Base-by-base conservation (phyloP, 2,329 filamentous ascomycete species). In the Huntiella savannae region DNA sequence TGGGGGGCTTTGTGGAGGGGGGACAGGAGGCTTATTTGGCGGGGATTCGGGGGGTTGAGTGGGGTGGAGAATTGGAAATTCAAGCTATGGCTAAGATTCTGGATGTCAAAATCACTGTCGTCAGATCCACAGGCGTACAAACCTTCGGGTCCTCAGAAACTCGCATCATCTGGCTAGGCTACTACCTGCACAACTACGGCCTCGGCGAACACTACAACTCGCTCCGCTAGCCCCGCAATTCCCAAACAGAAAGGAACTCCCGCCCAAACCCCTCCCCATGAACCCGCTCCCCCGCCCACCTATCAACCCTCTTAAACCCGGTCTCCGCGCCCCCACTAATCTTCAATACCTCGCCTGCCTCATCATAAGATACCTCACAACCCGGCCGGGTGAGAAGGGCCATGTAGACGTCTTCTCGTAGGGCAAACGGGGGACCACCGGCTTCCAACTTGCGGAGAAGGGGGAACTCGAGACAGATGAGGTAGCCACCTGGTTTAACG, bases 121-220 rank as follows among this genome's bases (percentile, higher is more conserved):
- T 28, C 22, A 28, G 22, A 28, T 28, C 22, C 22, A 28, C 22
- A 7, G 22, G 22, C 22, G 3, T 28, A 1, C 22, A 28, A 28
- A 28, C 22, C 22, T 28, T 28, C 7, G 22, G 22, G 1, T 28
- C 22, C 22, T 28, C 22, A 28, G 22, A 28, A 28, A 4, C 22
- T 3, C 22, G 22, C 22, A 10, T 6, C 7, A 28, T 93, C 43
- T 96, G 91, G 88, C 61, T 98, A 61, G 88, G 86, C 33, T 98
- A 96, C 62, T 96, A 96, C 62, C 73, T 82, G 55, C 86, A 95
- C 64, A 84, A 83, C 42, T 96, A 92, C 60, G 88, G 88, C 1
- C 66, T 98, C 43, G 91, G 91, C 10, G 91, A 96, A 65, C 91
- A 98, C 63, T 98, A 98, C 63, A 98, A 98, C 59, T 93, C 87